Conservation (phyloP, 176 grass and related monocot genomes). For the Secale cereale region DNA sequence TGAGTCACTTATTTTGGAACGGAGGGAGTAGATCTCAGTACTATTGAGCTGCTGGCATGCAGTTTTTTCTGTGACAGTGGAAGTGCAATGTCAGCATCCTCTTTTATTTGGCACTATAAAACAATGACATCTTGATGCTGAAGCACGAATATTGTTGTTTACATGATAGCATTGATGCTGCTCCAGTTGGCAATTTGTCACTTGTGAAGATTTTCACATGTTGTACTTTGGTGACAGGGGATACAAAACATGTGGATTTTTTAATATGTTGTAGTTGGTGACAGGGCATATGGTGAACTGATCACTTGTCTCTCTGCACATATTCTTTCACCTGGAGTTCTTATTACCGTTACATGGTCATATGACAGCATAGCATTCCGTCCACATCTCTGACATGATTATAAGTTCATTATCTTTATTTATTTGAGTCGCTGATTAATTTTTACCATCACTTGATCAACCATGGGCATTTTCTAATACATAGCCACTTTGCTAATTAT, state of each 20-base stretch:
- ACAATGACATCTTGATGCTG: neutral
- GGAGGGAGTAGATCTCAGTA: conserved; percentile 27
- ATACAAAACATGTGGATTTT: neutral
- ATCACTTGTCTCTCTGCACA: neutral
- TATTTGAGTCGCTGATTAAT: neutral
- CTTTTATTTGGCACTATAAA: neutral
- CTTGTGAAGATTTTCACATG: neutral
- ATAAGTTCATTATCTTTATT: neutral
- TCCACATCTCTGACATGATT: neutral
- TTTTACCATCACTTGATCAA: neutral
- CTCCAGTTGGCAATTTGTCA: conserved; percentile 2
- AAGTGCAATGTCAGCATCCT: neutral
- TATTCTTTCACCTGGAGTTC: neutral
- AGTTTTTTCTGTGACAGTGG: neutral
- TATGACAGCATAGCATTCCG: neutral
- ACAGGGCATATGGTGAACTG: neutral
- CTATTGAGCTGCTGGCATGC: neutral
- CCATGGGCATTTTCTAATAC: conserved; percentile 5
- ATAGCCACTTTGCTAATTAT: conserved; percentile 20
- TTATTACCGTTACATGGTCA: conserved; percentile 13
- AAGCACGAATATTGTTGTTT: neutral
- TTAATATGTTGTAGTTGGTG: neutral
- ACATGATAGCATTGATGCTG: conserved; percentile 5
- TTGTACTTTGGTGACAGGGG: neutral
- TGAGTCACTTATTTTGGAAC: too few relatives aligned